Conservation (phyloP, 1,139 yeast genomes). For the Tardiomyces blankii region DNA sequence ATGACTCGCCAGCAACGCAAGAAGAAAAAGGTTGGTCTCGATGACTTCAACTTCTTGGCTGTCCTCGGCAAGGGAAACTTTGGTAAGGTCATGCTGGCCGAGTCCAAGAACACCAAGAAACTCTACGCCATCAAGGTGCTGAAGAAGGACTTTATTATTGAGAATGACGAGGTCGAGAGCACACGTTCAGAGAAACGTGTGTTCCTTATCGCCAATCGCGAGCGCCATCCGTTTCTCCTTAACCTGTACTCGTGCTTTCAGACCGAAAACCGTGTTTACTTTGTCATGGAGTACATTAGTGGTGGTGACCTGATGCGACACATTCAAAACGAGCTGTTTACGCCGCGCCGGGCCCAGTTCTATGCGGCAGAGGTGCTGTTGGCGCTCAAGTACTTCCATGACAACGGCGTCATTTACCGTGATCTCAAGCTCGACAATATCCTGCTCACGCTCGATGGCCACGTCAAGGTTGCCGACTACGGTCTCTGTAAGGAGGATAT, state of each 20-base stretch:
- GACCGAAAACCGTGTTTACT: slow-evolving; percentile 92
- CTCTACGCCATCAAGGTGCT: slow-evolving; percentile 91
- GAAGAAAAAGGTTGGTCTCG: slow-evolving; percentile 72
- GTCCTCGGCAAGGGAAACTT: slow-evolving; percentile 96
- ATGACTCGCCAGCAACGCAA: slow-evolving; percentile 7
- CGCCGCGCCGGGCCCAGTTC: slow-evolving; percentile 87
- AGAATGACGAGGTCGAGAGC: slow-evolving; percentile 92
- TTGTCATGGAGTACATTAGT: slow-evolving; percentile 95
- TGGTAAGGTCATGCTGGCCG: slow-evolving; percentile 96
- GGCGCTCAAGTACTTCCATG: slow-evolving; percentile 88
- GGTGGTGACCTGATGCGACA: slow-evolving; percentile 99
- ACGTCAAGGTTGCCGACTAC: slow-evolving; percentile 91
- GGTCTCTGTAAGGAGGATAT: slow-evolving; percentile 95
- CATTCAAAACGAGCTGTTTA: slow-evolving; percentile 82
- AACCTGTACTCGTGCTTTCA: slow-evolving; percentile 93
- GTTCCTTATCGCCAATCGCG: slow-evolving; percentile 79
- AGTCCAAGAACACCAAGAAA: slow-evolving; percentile 65
- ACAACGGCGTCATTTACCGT: slow-evolving; percentile 90
- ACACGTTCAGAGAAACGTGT: slow-evolving; percentile 91
- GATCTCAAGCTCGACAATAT: slow-evolving; percentile 94
- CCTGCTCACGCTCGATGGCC: slow-evolving; percentile 82
- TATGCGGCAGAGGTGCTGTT: slow-evolving; percentile 93
- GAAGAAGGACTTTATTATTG: slow-evolving; percentile 90
- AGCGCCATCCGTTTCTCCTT: slow-evolving; percentile 85
- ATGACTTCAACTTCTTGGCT: slow-evolving; percentile 87